These are phyloP conservation scores for Persicaria tinctoria DNA, from an alignment of 148 eudicot genomes.

Conservation along the genomic window DNA sequence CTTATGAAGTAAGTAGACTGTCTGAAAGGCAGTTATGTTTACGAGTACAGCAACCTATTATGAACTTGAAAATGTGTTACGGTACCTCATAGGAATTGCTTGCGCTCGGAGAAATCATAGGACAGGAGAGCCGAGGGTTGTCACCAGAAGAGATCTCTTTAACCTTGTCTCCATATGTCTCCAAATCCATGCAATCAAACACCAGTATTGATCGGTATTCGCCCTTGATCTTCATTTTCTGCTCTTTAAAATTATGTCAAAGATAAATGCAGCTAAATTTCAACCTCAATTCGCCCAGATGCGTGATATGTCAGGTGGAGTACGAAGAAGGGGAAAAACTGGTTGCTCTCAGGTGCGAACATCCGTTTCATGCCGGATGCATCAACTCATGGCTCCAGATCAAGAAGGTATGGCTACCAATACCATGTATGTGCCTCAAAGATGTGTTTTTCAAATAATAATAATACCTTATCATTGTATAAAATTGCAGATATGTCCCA, in stretches of 20 bases:
- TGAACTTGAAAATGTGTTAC: not conserved
- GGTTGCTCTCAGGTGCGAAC: conserved; percentile 41
- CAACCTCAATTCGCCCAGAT: conserved; percentile 20
- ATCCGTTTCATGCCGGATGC: conserved; percentile 49
- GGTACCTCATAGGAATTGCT: conserved; percentile 35
- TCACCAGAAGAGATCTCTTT: conserved; percentile 34
- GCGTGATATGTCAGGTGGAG: conserved; percentile 61
- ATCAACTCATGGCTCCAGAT: conserved; percentile 54
- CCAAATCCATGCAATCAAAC: conserved; percentile 20
- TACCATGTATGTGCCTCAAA: not conserved
- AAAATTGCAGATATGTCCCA: conserved; percentile 44
- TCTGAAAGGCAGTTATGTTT: not conserved
- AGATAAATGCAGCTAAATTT: not conserved
- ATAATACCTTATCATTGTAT: not conserved
- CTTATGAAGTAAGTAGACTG: conserved; percentile 39
- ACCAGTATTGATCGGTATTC: conserved; percentile 38
- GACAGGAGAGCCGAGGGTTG: conserved; percentile 55
- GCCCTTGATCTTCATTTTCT: not conserved
- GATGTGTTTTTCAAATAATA: not conserved
- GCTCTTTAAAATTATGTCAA: not conserved
- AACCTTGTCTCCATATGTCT: conserved; percentile 28
- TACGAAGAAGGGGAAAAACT: conserved; percentile 43
- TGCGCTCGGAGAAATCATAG: conserved; percentile 55
- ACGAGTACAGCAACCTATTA: not conserved
- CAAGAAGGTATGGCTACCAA: conserved; percentile 34